Percentiles rank a stretch among this genome's conserved stretches.
phyloP scores from a whole-genome alignment of 495 filamentous ascomycete species.

The Penicillium cosmopolitanum region DNA sequence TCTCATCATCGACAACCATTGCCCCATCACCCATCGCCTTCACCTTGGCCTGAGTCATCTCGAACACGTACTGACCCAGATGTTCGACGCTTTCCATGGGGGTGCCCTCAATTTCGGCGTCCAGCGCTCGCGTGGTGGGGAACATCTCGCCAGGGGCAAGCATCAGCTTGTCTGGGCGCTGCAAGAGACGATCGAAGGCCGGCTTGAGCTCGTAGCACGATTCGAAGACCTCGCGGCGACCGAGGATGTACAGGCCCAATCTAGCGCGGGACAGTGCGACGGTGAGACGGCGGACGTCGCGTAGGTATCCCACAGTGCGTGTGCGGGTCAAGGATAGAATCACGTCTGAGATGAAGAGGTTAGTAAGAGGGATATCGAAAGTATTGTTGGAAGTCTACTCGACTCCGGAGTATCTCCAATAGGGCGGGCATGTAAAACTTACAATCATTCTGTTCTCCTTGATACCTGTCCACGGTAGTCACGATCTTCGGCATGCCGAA shows the following conservation, averaged over 20 bases:
- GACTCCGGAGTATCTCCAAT: no score
- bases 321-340: conserved; percentile 92
- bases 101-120: conserved; percentile 59
- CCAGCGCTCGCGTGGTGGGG: conserved; percentile 64
- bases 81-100: conserved; percentile 93
- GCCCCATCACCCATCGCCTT: conserved; percentile 57
- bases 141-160: conserved; percentile 86
- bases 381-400: not conserved
- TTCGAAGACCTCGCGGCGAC: conserved; percentile 87
- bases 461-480: conserved; percentile 96
- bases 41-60: conserved; percentile 90
- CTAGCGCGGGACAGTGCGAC: conserved; percentile 95
- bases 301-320: conserved; percentile 86
- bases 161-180: conserved; percentile 74
- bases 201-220: conserved; percentile 84
- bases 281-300: conserved; percentile 90
- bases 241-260: conserved; percentile 90
- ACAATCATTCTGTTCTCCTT: conserved; percentile 99
- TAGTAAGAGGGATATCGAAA: conserved; percentile 1
- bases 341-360: conserved; percentile 61
- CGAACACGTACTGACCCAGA: conserved; percentile 93
- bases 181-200: conserved; percentile 76
- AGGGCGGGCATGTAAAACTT: conserved; percentile 34
- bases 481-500: conserved; percentile 93
- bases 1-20: conserved; percentile 35